Conservation (phyloP, 306 rosid genomes). For the Quercus robur region DNA sequence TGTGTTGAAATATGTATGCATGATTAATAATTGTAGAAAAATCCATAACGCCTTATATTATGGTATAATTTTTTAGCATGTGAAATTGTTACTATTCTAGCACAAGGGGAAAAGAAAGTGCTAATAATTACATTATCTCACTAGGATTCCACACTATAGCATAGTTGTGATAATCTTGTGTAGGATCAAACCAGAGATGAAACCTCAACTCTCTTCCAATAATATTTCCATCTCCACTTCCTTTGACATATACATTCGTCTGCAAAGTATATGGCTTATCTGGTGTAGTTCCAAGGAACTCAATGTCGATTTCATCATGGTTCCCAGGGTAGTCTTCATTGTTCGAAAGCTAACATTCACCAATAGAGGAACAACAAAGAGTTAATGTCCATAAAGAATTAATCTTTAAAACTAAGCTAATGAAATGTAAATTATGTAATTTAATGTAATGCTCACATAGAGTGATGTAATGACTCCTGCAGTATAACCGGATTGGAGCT, state of each 20-base stretch:
- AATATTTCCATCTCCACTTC: constrained; percentile 76
- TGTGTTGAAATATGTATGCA: too few relatives aligned
- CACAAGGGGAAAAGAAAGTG: not conserved
- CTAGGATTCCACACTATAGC: constrained; percentile 73
- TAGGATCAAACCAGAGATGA: constrained; percentile 95
- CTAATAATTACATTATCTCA: constrained; percentile 72
- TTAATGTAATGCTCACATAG: constrained; percentile 50
- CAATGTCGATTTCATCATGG: constrained; percentile 92
- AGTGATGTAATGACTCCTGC: constrained; percentile 83
- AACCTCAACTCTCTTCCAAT: constrained; percentile 80
- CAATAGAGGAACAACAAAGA: not conserved
- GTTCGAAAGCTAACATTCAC: constrained; percentile 75
- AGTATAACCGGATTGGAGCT: constrained; percentile 81
- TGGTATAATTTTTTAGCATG: not conserved
- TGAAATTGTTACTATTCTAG: not conserved
- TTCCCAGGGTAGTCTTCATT: constrained; percentile 68
- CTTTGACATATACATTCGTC: constrained; percentile 81
- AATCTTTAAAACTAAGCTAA: not conserved
- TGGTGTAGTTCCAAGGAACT: constrained; percentile 77
- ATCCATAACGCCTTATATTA: not conserved
- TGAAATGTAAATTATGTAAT: not conserved
- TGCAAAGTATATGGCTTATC: constrained; percentile 85
- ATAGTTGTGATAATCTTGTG: constrained; percentile 74
- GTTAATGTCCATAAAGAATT: not conserved
- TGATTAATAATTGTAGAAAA: not conserved